Evolutionary conservation across 2,329 filamentous ascomycete species (phyloP).

Genomic region (Calonectria leucothoes): DNA sequence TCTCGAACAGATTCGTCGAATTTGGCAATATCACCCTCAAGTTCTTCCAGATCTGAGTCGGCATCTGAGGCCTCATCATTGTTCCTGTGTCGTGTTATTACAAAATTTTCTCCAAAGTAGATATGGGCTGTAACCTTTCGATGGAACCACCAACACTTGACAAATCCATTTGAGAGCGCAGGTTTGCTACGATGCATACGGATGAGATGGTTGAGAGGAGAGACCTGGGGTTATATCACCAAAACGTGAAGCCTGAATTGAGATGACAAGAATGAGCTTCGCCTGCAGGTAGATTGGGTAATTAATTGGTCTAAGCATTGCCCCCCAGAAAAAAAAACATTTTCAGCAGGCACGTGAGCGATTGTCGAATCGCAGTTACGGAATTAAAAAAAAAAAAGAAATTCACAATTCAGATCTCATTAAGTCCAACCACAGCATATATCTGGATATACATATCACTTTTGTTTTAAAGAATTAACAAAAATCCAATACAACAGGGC

Average conservation of each 20-base stretch:
- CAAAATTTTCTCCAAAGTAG: not conserved
- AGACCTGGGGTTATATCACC: not conserved
- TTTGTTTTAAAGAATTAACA: slow-evolving; percentile 26
- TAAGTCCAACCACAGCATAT: not conserved
- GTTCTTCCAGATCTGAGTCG: slow-evolving; percentile 58
- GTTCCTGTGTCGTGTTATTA: slow-evolving; percentile 27
- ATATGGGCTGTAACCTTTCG: not conserved
- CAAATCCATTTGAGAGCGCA: slow-evolving; percentile 2
- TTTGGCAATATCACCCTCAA: slow-evolving; percentile 56
- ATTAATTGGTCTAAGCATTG: not conserved
- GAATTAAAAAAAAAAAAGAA: not conserved
- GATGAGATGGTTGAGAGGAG: not conserved
- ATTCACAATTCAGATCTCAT: not conserved
- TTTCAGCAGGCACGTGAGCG: not conserved
- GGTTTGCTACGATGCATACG: not conserved
- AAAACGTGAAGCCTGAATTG: not conserved
- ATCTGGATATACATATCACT: slow-evolving; percentile 9
- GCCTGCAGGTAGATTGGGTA: not conserved
- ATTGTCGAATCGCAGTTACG: not conserved
- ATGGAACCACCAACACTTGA: not conserved
- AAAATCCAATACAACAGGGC: slow-evolving; percentile 17
- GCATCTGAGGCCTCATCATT: slow-evolving; percentile 51
- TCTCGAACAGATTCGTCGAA: slow-evolving; percentile 55
- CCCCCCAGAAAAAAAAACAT: not conserved
- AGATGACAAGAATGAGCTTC: not conserved